Conservation (phyloP, 768 basidiomycete species). For the Xerocomus spinulosus region DNA sequence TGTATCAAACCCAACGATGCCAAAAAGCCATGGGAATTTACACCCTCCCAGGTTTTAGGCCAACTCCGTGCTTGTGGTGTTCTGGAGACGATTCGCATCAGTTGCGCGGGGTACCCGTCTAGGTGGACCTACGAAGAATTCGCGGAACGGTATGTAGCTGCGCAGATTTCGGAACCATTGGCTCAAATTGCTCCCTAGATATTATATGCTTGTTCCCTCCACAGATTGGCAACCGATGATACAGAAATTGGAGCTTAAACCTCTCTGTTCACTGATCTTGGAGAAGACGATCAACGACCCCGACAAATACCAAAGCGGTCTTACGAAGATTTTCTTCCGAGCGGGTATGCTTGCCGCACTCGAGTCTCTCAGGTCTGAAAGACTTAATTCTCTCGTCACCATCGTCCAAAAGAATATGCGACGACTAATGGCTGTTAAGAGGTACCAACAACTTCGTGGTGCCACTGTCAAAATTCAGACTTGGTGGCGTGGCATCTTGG, state of each 20-base stretch:
- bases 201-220: slow-evolving; percentile 94
- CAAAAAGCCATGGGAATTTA: slow-evolving; percentile 96
- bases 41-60: slow-evolving; percentile 90
- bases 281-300: slow-evolving; percentile 84
- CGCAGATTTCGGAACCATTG: slow-evolving; percentile 6
- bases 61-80: slow-evolving; percentile 98
- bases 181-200: slow-evolving; percentile 46
- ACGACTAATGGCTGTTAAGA: slow-evolving; percentile 76
- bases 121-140: slow-evolving; percentile 99
- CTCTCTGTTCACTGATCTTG: slow-evolving; percentile 80
- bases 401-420: slow-evolving; percentile 98
- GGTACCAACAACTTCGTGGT: slow-evolving; percentile 63
- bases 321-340: slow-evolving; percentile 98
- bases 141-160: slow-evolving; percentile 75
- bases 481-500: slow-evolving; percentile 89
- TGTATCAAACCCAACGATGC: slow-evolving; percentile 99
- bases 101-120: slow-evolving; percentile 97
- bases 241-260: slow-evolving; percentile 71
- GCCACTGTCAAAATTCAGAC: slow-evolving; percentile 87
- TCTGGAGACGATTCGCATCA: slow-evolving; percentile 96
- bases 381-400: slow-evolving; percentile 87
- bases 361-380: slow-evolving; percentile 83
- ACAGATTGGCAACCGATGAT: slow-evolving; percentile 84
- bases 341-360: slow-evolving; percentile 97
- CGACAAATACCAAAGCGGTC: slow-evolving; percentile 95